phyloP scores from a whole-genome alignment of 2,329 filamentous ascomycete genomes.

The Sclerotinia glacialis region DNA sequence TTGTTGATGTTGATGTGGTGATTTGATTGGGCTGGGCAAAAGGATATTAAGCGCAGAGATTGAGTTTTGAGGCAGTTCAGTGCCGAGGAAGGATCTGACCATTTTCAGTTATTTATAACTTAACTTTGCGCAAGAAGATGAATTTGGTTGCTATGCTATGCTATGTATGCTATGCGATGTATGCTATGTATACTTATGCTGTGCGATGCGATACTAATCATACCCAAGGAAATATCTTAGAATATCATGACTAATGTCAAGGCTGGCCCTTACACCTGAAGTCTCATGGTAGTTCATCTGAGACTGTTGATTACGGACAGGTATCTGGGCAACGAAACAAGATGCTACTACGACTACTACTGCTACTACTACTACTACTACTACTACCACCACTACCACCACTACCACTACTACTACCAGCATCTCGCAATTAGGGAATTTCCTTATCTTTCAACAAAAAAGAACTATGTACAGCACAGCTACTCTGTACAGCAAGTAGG shows the following conservation, averaged over 20 bases:
- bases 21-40: conserved; percentile 3
- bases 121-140: background rate
- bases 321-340: conserved; percentile 4
- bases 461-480: too few relatives aligned
- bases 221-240: background rate
- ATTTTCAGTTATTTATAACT: background rate
- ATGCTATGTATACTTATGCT: background rate
- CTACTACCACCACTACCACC: too few relatives aligned
- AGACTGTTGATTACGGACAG: conserved; percentile 8
- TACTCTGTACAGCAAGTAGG: background rate
- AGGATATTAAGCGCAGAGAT: background rate
- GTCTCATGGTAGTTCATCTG: conserved; percentile 5
- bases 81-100: background rate
- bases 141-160: background rate
- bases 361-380: too few relatives aligned
- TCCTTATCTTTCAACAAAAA: background rate
- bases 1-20: background rate
- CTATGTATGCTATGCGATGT: background rate
- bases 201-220: background rate
- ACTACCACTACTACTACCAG: too few relatives aligned
- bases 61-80: conserved; percentile 7
- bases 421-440: background rate
- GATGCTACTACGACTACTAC: too few relatives aligned
- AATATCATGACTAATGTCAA: background rate
- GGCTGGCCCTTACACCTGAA: background rate